phyloP scores from a whole-genome alignment of 140 eudicot species.

The Cichorium intybus region DNA sequence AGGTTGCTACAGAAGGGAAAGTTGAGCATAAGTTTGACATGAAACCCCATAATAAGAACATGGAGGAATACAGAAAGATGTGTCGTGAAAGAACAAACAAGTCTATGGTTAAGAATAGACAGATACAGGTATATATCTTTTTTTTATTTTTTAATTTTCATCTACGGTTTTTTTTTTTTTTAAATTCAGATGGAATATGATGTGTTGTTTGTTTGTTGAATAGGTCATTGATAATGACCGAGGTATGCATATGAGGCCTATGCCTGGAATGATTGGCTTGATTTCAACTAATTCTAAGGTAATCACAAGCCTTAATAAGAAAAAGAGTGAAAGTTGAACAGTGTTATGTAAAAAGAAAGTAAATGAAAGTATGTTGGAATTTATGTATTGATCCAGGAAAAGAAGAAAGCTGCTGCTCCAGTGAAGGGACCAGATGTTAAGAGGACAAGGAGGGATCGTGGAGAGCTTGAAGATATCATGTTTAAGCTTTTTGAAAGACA shows the following conservation, averaged over 20 bases:
- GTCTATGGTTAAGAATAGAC: constrained; percentile 90
- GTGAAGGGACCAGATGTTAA: constrained; percentile 77
- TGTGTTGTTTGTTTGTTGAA: background rate
- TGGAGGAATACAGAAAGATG: constrained; percentile 86
- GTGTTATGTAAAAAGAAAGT: no score
- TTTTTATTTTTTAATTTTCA: background rate
- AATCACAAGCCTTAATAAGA: background rate
- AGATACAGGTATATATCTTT: constrained; percentile 49
- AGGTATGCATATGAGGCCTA: constrained; percentile 86
- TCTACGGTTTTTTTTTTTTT: background rate
- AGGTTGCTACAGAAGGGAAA: constrained; percentile 75
- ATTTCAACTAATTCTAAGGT: constrained; percentile 70
- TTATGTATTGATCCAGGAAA: constrained; percentile 44
- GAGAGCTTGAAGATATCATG: constrained; percentile 91
- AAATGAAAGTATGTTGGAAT: no score
- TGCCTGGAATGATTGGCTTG: constrained; percentile 90
- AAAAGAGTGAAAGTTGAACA: no score
- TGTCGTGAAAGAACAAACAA: constrained; percentile 90
- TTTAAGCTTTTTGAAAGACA: constrained; percentile 92
- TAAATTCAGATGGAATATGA: background rate
- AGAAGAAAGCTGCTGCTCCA: constrained; percentile 65
- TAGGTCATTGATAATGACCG: constrained; percentile 87
- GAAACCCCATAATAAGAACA: constrained; percentile 79
- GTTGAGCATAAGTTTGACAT: constrained; percentile 94
- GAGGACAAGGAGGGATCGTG: constrained; percentile 96